Base-by-base conservation (phyloP, 164 flowering plant species). In the Stephania japonica region DNA sequence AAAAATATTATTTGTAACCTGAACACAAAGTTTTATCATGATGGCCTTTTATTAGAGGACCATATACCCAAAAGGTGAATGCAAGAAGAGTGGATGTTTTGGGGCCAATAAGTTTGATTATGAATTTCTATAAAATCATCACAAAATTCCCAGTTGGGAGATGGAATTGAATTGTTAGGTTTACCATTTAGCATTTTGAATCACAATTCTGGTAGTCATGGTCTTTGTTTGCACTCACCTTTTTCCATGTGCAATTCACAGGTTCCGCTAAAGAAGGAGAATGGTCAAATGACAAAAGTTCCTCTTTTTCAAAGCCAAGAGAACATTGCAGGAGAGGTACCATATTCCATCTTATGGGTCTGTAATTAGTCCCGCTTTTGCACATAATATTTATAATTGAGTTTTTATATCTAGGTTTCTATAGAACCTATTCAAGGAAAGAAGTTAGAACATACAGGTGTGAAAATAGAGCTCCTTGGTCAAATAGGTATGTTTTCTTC, bases 381-480 rank as follows among this genome's bases (percentile, higher is more conserved):
- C n/a, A 27, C 43, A 16, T 2, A 67, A 67, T 18, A 3, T 14
- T 12, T 67, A 11, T 67, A 10, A 53, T 56, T 16, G 42, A 27
- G 14, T 26, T 70, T 16, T 53, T 16, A n/a, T 71, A 13, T 81
- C 72, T 82, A 95, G 99, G 86, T 95, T 56, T 83, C 87, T 18
- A 78, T 95, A 67, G 98, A 93, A 79, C 98, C 98, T 74, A 26
- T 83, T 74, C 98, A 85, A 79, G 99, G 99, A 78, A 95, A 95
- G 83, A 95, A 95, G 86, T 85, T 95, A 73, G 99, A 95, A 49
- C 99, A 95, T 83, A 93, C 87, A 80, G 99, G 99, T 67, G 89
- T 95, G 19, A 95, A 93, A 83, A 86, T 95, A 82, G 99, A 95
- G 84, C 99, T 95, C 71, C 97, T 95, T 78, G 99, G 99, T 61